phyloP scores from a whole-genome alignment of 2,329 filamentous ascomycete species.

The Claviceps pusilla region DNA sequence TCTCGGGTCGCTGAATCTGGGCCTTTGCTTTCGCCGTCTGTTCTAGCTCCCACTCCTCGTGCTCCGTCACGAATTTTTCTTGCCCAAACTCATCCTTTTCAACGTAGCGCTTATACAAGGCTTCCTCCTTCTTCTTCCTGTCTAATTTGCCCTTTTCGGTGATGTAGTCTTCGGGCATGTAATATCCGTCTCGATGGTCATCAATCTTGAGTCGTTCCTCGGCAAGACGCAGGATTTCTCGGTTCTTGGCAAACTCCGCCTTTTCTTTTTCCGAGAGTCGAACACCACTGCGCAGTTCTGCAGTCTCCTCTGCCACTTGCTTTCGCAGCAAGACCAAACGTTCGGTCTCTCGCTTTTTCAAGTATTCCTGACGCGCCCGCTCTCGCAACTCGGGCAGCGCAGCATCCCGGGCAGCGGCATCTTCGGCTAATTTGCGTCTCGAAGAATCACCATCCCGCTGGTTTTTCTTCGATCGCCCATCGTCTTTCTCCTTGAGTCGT shows the following conservation, averaged over 20 bases:
- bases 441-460: conserved; percentile 42
- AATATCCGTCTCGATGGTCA: conserved; percentile 82
- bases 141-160: conserved; percentile 87
- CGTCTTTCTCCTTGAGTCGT: conserved; percentile 56
- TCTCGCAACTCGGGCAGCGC: conserved; percentile 70
- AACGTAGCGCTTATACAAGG: conserved; percentile 78
- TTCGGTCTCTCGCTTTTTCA: conserved; percentile 83
- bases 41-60: conserved; percentile 91
- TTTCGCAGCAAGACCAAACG: conserved; percentile 72
- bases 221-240: conserved; percentile 64
- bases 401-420: conserved; percentile 50
- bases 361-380: conserved; percentile 77
- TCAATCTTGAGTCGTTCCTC: conserved; percentile 80
- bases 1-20: conserved; percentile 61
- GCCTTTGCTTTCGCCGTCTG: conserved; percentile 77
- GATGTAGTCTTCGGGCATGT: conserved; percentile 87
- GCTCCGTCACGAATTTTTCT: conserved; percentile 80
- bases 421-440: conserved; percentile 33
- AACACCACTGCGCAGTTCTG: conserved; percentile 63
- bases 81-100: conserved; percentile 77
- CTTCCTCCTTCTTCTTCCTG: conserved; percentile 72
- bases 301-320: conserved; percentile 78
- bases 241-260: conserved; percentile 76
- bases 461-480: conserved; percentile 53
- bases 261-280: conserved; percentile 64